Evolutionary conservation across 2,329 filamentous ascomycete species (phyloP).

Genomic region (Calonectria montana): DNA sequence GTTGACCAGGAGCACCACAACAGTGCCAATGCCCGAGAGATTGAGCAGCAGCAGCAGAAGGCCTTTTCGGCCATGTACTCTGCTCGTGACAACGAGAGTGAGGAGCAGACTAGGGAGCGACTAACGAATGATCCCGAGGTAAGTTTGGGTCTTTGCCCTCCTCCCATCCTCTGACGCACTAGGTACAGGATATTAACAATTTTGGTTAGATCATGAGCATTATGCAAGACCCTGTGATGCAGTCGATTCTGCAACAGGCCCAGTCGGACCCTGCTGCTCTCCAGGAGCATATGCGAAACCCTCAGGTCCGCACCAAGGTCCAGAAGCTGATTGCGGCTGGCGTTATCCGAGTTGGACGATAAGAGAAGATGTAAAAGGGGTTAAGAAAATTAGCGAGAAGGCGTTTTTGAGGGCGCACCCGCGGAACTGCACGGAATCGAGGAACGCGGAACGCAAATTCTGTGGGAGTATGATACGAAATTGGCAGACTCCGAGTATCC

Average conservation of each 20-base stretch:
- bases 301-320: conserved; percentile 85
- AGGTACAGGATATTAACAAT: conserved; percentile 39
- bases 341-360: conserved; percentile 81
- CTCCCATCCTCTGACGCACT: neutral
- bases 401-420: conserved; percentile 30
- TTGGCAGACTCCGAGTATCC: conserved; percentile 33
- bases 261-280: conserved; percentile 93
- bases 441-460: conserved; percentile 24
- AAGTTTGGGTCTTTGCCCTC: conserved; percentile 51
- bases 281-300: conserved; percentile 97
- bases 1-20: conserved; percentile 77
- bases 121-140: conserved; percentile 92
- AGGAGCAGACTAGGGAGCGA: conserved; percentile 93
- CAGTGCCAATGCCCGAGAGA: conserved; percentile 88
- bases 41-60: conserved; percentile 94
- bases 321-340: conserved; percentile 95
- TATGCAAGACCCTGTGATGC: conserved; percentile 97
- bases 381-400: conserved; percentile 26
- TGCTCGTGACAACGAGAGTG: conserved; percentile 91
- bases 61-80: conserved; percentile 90
- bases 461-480: conserved; percentile 37
- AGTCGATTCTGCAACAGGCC: conserved; percentile 95
- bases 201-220: conserved; percentile 79
- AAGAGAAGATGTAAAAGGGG: conserved; percentile 22
- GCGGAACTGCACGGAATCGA: conserved; percentile 27